These are phyloP conservation scores for Mycotypha africana DNA, from an alignment of 371 early-diverging fungal genomes.

Conservation along the genomic window DNA sequence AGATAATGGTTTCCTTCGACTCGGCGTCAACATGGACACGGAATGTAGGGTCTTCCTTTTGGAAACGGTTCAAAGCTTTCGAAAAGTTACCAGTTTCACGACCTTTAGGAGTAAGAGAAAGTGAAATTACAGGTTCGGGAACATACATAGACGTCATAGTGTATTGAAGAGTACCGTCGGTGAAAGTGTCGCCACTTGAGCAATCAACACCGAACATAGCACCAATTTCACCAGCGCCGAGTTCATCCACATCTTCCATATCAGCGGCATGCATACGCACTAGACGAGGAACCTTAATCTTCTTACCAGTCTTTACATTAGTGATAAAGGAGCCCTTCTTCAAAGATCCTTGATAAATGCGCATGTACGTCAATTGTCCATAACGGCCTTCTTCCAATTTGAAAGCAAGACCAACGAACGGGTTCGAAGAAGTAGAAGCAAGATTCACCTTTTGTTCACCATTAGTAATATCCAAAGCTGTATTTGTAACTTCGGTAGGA, in stretches of 20 bases:
- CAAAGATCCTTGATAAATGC: conserved; percentile 94
- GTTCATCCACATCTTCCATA: conserved; percentile 95
- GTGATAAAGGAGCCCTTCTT: conserved; percentile 82
- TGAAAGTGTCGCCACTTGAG: conserved; percentile 96
- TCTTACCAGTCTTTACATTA: conserved; percentile 91
- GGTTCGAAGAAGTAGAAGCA: conserved; percentile 54
- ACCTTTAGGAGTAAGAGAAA: conserved; percentile 84
- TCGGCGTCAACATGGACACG: conserved; percentile 91
- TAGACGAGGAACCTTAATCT: conserved; percentile 91
- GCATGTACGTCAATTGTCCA: conserved; percentile 95
- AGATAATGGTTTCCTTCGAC: conserved; percentile 90
- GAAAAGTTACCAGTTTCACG: conserved; percentile 92
- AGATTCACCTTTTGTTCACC: conserved; percentile 63
- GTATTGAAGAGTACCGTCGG: conserved; percentile 77
- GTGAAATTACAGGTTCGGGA: conserved; percentile 95
- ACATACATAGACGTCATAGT: conserved; percentile 98
- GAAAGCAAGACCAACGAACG: conserved; percentile 90
- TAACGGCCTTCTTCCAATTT: conserved; percentile 94
- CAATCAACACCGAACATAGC: conserved; percentile 98
- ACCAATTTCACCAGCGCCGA: conserved; percentile 96
- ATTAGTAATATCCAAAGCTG: conserved; percentile 67
- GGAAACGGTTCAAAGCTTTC: conserved; percentile 93
- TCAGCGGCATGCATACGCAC: conserved; percentile 98
- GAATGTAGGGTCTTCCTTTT: conserved; percentile 98
- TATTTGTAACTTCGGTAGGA: conserved; percentile 72